Percentiles rank a stretch among this genome's conserved stretches.
Evolutionary conservation across 331 rosid species (phyloP).

Genomic region (Spiraea crenata): DNA sequence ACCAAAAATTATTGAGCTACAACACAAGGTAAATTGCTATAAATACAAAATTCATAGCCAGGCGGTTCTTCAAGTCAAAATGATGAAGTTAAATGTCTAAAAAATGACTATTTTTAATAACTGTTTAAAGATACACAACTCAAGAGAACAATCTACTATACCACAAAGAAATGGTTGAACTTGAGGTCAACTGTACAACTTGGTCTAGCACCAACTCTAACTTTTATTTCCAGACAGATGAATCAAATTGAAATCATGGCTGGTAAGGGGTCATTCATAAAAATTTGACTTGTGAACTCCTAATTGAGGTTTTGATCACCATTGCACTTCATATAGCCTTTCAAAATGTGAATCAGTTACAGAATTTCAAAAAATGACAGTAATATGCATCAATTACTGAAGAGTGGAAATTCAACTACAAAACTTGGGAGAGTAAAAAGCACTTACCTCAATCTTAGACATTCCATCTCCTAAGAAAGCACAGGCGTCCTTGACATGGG

Average conservation of each 20-base stretch:
- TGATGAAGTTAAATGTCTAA: background rate
- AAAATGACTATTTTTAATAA: no score
- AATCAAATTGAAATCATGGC: background rate
- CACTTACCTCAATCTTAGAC: slow-evolving; percentile 85
- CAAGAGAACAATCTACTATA: background rate
- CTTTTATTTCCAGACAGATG: background rate
- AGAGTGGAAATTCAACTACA: background rate
- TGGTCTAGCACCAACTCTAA: background rate
- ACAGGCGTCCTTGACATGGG: slow-evolving; percentile 94
- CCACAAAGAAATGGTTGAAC: background rate
- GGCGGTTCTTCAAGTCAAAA: background rate
- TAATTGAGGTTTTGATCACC: background rate
- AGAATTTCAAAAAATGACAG: background rate
- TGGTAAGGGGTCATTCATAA: background rate
- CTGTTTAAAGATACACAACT: background rate
- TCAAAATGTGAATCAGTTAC: background rate
- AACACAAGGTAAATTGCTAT: background rate
- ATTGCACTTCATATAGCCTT: background rate
- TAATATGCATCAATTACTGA: background rate
- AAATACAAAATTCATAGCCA: background rate
- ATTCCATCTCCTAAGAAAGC: slow-evolving; percentile 98
- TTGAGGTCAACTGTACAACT: background rate
- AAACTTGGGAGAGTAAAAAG: slow-evolving; percentile 7
- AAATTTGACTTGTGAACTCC: background rate
- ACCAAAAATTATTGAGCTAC: background rate